Base-by-base conservation (phyloP, 2,329 filamentous ascomycete species). In the Stylonectria norvegica region DNA sequence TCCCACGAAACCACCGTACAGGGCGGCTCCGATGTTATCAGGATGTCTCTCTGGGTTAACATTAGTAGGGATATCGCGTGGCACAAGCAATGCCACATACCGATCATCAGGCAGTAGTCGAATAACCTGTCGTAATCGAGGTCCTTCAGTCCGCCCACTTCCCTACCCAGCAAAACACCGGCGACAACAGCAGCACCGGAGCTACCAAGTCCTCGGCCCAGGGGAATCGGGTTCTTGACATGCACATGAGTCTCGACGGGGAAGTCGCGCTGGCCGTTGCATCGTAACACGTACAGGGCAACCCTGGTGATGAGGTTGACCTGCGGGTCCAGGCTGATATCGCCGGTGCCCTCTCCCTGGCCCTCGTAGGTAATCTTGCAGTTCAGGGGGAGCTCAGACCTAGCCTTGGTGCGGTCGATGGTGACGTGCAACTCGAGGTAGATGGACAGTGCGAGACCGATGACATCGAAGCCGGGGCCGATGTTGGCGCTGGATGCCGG, bases 401-500 rank as follows among this genome's bases (percentile, higher is more conserved):
- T 59, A 36, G 52, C 40, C 59, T 71, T 70, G 56, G 72, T 66
- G 43, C 79, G 72, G 65, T 86, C 79, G 59, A 94, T 75, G 48
- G 83, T 88, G 63, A 97, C 86, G 49, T 83, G 78, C 41, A 97
- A 74, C 71, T 96, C 90, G 50, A 98, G 85, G 71, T 91, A 95
- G 65, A 96, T 83, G 52, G 89, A 95, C 53, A 98, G 77, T 7
- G 91, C 91, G 47, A 98, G 83, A 54, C 93, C 89, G 64, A 97
- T 95, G 57, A 96, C 91, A 73, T 98, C 91, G 75, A 97, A 98
- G 43, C 91, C 91, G 34, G 91, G 91, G 54, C 89, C 91, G 62
- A 97, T 96, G 73, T 97, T 97, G 70, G 91, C 91, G 47, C 90
- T 96, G 45, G 91, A 97, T 71, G 88, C 94, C 51, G 91, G 91